Evolutionary conservation across 306 rosid genomes (phyloP).

Genomic region (Cicer pinnatifidum): DNA sequence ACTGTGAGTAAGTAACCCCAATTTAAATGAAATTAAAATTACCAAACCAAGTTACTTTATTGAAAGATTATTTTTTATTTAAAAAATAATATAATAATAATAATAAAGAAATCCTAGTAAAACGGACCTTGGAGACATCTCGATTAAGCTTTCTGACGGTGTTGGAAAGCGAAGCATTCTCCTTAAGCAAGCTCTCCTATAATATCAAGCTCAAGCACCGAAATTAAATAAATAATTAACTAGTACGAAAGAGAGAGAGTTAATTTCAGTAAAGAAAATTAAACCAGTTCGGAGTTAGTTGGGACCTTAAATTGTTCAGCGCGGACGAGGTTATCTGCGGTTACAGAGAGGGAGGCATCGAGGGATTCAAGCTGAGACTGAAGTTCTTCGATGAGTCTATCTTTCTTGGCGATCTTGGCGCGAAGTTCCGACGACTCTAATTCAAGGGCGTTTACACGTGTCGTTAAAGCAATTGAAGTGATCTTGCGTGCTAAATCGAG

Average conservation of each 20-base stretch:
- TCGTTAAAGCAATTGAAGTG: conserved; percentile 81
- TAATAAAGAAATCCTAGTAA: not conserved
- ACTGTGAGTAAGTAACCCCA: not conserved
- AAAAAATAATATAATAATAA: no score
- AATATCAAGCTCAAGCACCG: not conserved
- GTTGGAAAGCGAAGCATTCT: conserved; percentile 67
- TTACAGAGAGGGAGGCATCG: conserved; percentile 63
- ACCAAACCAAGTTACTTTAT: not conserved
- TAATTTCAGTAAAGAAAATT: not conserved
- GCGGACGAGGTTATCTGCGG: conserved; percentile 61
- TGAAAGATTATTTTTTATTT: no score
- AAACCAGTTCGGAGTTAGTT: not conserved
- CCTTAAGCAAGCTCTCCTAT: conserved; percentile 71
- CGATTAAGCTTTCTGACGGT: conserved; percentile 82
- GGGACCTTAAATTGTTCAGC: conserved; percentile 71
- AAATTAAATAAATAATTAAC: not conserved
- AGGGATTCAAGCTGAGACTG: conserved; percentile 71
- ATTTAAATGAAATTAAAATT: not conserved
- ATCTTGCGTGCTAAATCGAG: conserved; percentile 97
- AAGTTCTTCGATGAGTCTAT: conserved; percentile 65
- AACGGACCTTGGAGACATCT: conserved; percentile 87
- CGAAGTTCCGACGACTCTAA: conserved; percentile 60
- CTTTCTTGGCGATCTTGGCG: conserved; percentile 65
- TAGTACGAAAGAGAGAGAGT: not conserved
- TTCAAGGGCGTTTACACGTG: conserved; percentile 80